These are phyloP conservation scores for Fermentozyma sake DNA, from an alignment of 1,139 yeast species.

Conservation along the genomic window DNA sequence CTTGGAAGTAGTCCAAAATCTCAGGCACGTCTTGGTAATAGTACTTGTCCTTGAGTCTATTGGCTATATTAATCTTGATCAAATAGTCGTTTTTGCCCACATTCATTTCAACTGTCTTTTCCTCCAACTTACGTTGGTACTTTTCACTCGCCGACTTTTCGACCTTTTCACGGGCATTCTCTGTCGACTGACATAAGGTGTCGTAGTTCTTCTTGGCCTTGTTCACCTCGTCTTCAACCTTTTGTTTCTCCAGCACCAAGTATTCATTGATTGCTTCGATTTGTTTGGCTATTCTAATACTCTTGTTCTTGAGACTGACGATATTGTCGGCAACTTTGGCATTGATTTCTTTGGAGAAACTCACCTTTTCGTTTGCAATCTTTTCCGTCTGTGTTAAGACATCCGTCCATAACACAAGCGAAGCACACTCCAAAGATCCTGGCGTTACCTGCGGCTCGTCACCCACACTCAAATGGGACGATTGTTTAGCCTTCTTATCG, in stretches of 20 bases:
- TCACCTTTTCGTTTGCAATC: slow-evolving; percentile 63
- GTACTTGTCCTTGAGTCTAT: slow-evolving; percentile 87
- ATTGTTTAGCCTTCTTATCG: slow-evolving; percentile 67
- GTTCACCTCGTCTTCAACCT: slow-evolving; percentile 59
- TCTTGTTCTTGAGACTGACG: slow-evolving; percentile 47
- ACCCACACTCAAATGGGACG: slow-evolving; percentile 79
- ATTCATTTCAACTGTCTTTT: slow-evolving; percentile 78
- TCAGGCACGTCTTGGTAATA: slow-evolving; percentile 94
- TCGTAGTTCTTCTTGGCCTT: slow-evolving; percentile 77
- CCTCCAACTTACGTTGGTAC: slow-evolving; percentile 52
- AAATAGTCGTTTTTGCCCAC: slow-evolving; percentile 78
- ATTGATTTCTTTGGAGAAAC: slow-evolving; percentile 60
- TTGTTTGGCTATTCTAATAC: slow-evolving; percentile 50
- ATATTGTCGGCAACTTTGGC: slow-evolving; percentile 63
- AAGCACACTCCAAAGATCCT: slow-evolving; percentile 88
- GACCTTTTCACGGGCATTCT: slow-evolving; percentile 68
- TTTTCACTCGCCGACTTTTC: slow-evolving; percentile 58
- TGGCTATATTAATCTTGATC: slow-evolving; percentile 76
- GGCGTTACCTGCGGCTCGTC: slow-evolving; percentile 89
- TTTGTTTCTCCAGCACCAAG: slow-evolving; percentile 52
- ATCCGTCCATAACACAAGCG: slow-evolving; percentile 93
- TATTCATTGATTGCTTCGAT: slow-evolving; percentile 59
- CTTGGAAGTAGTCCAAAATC: slow-evolving; percentile 79
- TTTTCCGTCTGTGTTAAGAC: slow-evolving; percentile 80
- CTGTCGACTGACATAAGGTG: slow-evolving; percentile 74